These are phyloP conservation scores for Microthlaspi erraticum DNA, from an alignment of 345 rosid genomes.

Conservation along the genomic window DNA sequence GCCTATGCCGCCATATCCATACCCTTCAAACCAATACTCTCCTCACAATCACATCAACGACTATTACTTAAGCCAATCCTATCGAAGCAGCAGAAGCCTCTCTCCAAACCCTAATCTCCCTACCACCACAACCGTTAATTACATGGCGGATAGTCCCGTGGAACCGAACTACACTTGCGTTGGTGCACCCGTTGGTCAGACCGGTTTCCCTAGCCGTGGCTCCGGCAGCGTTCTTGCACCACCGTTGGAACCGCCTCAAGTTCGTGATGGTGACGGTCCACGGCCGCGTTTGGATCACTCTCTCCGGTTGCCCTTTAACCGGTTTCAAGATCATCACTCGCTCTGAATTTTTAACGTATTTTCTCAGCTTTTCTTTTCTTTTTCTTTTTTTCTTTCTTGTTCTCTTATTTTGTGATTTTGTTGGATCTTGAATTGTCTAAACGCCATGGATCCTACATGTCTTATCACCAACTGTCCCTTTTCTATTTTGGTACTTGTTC, in stretches of 20 bases:
- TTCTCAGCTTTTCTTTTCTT: conserved; percentile 44
- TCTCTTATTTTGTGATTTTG: conserved; percentile 16
- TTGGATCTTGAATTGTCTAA: conserved; percentile 46
- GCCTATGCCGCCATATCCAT: conserved; percentile 51
- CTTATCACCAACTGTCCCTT: conserved; percentile 25
- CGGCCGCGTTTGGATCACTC: conserved; percentile 56
- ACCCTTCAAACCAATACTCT: conserved; percentile 55
- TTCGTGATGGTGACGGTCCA: conserved; percentile 54
- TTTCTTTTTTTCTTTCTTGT: conserved; percentile 24
- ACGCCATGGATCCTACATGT: conserved; percentile 37
- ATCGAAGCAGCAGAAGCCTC: conserved; percentile 43
- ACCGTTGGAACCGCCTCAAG: conserved; percentile 53
- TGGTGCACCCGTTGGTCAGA: conserved; percentile 70
- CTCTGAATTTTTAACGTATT: conserved; percentile 21
- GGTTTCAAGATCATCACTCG: conserved; percentile 62
- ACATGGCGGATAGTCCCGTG: conserved; percentile 40
- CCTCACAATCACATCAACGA: conserved; percentile 56
- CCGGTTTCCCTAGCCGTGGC: conserved; percentile 47
- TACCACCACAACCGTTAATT: conserved; percentile 45
- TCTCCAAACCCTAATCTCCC: conserved; percentile 49
- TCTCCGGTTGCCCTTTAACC: conserved; percentile 53
- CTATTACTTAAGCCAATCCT: conserved; percentile 78
- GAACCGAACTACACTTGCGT: conserved; percentile 66
- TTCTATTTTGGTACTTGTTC: conserved; percentile 9
- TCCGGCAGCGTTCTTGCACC: conserved; percentile 35